Percentiles rank a stretch among this genome's conserved stretches.
phyloP scores from a whole-genome alignment of 345 rosid species.

The Hibiscus mutabilis region DNA sequence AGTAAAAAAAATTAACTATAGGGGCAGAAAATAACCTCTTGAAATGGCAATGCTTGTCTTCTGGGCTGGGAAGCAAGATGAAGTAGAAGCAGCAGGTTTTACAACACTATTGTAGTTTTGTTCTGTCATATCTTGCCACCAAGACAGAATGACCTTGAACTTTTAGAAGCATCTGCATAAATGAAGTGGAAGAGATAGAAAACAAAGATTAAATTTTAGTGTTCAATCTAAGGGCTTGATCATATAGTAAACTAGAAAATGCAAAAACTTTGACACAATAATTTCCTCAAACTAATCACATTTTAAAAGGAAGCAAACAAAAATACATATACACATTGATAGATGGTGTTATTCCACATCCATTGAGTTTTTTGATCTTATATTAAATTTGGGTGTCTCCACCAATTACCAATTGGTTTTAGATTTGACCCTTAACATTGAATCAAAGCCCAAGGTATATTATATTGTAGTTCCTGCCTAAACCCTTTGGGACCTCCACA shows the following conservation, averaged over 20 bases:
- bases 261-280: background rate
- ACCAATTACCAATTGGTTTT: background rate
- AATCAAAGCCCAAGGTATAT: background rate
- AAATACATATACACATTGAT: background rate
- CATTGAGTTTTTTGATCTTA: too few relatives aligned
- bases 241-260: background rate
- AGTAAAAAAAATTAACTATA: background rate
- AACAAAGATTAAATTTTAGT: background rate
- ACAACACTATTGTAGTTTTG: conserved; percentile 31
- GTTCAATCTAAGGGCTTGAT: background rate
- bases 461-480: too few relatives aligned
- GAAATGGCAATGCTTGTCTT: conserved; percentile 20
- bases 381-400: too few relatives aligned
- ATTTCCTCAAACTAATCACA: background rate
- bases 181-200: background rate
- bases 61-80: conserved; percentile 23
- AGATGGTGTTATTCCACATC: background rate
- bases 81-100: conserved; percentile 28
- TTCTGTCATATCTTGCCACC: conserved; percentile 92
- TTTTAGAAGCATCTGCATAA: conserved; percentile 57
- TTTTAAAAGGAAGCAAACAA: background rate
- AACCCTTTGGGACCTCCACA: too few relatives aligned
- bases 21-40: conserved; percentile 37
- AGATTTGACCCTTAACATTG: background rate
- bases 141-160: conserved; percentile 72